Conservation (phyloP, 305 asterid species). For the Ilex paraguariensis region DNA sequence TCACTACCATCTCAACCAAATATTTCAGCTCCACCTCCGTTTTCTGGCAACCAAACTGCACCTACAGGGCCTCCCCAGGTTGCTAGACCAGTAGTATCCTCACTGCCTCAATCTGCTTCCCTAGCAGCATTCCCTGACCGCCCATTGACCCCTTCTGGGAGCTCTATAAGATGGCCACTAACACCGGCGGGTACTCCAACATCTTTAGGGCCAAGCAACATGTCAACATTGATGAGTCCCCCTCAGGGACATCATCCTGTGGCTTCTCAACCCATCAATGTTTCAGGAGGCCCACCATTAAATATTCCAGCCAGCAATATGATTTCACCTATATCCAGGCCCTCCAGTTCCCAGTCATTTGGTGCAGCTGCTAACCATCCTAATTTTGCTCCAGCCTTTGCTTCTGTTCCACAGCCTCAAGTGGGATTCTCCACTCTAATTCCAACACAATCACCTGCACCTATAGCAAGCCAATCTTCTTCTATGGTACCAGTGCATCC, state of each 20-base stretch:
- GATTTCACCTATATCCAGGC: conserved; percentile 26
- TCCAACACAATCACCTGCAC: conserved; percentile 22
- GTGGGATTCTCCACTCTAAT: conserved; percentile 26
- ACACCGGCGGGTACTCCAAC: conserved; percentile 27
- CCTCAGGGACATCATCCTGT: conserved; percentile 26
- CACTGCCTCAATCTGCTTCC: conserved; percentile 25
- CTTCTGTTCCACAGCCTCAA: conserved; percentile 27
- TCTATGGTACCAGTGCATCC: conserved; percentile 21
- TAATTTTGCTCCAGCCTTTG: conserved; percentile 10
- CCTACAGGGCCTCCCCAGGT: conserved; percentile 30
- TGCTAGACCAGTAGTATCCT: conserved; percentile 28
- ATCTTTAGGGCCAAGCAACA: conserved; percentile 30
- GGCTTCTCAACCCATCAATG: conserved; percentile 28
- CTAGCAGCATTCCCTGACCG: conserved; percentile 10
- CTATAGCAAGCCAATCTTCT: conserved; percentile 15
- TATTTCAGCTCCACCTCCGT: conserved; percentile 11
- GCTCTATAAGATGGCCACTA: conserved; percentile 34
- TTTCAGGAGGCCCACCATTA: conserved; percentile 23
- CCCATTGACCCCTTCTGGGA: conserved; percentile 15
- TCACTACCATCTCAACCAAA: conserved; percentile 25
- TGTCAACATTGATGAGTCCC: conserved; percentile 15
- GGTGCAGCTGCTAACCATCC: conserved; percentile 26
- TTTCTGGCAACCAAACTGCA: conserved; percentile 16
- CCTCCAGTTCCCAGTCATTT: conserved; percentile 15
- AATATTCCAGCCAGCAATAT: conserved; percentile 25